Base-by-base conservation (phyloP, 257 asterid genomes). In the Leonotis leonurus region DNA sequence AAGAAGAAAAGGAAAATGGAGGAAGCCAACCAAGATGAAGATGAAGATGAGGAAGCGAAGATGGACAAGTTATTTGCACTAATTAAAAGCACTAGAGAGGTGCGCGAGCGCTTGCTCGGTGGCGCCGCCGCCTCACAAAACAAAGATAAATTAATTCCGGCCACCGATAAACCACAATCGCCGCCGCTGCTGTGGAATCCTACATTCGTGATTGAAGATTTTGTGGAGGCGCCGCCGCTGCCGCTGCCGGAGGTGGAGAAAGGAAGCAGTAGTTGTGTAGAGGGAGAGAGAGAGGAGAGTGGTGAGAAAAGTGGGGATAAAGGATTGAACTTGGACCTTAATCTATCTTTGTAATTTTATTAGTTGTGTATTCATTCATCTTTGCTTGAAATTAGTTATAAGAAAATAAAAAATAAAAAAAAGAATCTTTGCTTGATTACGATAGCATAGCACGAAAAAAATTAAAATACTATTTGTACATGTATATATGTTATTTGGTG, bases 271-370 rank as follows among this genome's bases (percentile, higher is more conserved):
- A 51, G 61, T 14, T 59, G 62, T 8, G 8, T 0, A 41, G 56
- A 18, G 10, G 36, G 7, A 4, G 49, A 20, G 20, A 33, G 25
- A 25, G 12, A 21, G 8, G 35, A 20, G 14, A 30, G 41, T 3
- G 36, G 25, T 29, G 67, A 49, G 35, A 37, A 14, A 9, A 41
- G 46, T 37, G 74, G 56, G 4, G 67, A 39, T 37, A 22, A 44
- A 10, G 73, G 30, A 21, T 60, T 72, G 70, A 68, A 72, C 20
- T 69, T 76, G 70, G 75, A 72, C 62, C 78, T 76, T 58, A 76
- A 72, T 72, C 78, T 76, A 8, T 72, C 81, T 16, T 56, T 67
- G 46, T 75, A 70, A 5, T 8, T 35, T 36, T 9, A 36, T 36
- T 36, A 2, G 3, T 35, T 35, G 49, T 33, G 33, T 12, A n/a